These are phyloP conservation scores for Ustilago nuda DNA, from an alignment of 1,284 basidiomycete genomes.

Conservation along the genomic window DNA sequence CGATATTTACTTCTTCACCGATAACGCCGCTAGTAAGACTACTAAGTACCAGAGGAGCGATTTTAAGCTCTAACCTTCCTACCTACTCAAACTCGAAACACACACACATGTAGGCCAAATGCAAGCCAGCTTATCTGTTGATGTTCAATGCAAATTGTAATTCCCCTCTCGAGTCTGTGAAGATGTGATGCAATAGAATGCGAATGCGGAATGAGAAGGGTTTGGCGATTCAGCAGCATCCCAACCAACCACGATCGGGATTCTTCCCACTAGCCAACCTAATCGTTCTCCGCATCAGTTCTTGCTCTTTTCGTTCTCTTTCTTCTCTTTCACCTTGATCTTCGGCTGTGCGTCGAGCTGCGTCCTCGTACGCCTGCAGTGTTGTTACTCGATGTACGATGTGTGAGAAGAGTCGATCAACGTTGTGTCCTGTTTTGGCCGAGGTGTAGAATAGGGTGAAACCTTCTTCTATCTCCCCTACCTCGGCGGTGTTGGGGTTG, in stretches of 20 bases:
- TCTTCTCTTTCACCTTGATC: conserved; percentile 5
- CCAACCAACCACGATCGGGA: conserved; percentile 11
- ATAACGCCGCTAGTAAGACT: conserved; percentile 59
- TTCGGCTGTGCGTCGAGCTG: conserved; percentile 7
- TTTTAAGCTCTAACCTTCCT: conserved; percentile 49
- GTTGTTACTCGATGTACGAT: conserved; percentile 44
- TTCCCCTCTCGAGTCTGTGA: neutral
- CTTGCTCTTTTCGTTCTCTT: conserved; percentile 8
- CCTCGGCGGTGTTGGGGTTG: neutral
- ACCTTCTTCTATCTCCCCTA: conserved; percentile 40
- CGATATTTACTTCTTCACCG: conserved; percentile 67
- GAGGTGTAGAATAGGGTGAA: conserved; percentile 63
- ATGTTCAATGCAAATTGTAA: neutral
- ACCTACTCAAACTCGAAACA: neutral
- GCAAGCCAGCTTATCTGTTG: neutral
- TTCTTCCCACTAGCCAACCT: conserved; percentile 44
- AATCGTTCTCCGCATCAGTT: conserved; percentile 38
- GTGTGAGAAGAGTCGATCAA: conserved; percentile 56
- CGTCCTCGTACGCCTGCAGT: conserved; percentile 14
- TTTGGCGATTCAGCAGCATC: conserved; percentile 14
- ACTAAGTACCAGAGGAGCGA: conserved; percentile 55
- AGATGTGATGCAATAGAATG: neutral
- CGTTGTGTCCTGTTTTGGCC: conserved; percentile 47
- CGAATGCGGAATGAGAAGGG: neutral
- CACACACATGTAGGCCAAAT: neutral